Evolutionary conservation across 108 stramenopile species (phyloP).

Genomic region (Fistulifera pelliculosa): DNA sequence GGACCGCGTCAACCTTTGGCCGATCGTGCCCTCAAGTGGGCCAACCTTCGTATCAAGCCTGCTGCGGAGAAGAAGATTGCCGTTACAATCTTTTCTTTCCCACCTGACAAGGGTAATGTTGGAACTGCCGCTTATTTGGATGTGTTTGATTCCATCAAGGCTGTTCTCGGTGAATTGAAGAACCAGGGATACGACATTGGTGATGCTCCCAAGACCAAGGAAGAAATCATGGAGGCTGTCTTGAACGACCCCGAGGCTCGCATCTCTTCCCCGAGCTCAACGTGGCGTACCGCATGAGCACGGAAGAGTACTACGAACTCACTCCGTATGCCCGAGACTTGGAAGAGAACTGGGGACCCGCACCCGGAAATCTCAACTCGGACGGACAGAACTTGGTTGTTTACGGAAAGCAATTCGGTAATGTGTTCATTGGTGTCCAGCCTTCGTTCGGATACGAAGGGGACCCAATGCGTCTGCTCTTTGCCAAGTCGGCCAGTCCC

Average conservation of each 20-base stretch:
- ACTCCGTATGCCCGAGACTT: conserved; percentile 90
- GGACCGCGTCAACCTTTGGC: conserved; percentile 94
- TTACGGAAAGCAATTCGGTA: conserved; percentile 93
- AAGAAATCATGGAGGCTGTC: conserved; percentile 79
- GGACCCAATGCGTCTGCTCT: conserved; percentile 88
- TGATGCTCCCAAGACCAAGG: conserved; percentile 72
- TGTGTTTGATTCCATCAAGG: conserved; percentile 96
- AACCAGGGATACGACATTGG: conserved; percentile 87
- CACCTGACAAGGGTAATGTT: conserved; percentile 97
- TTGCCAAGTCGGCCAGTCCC: conserved; percentile 94
- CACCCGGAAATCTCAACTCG: conserved; percentile 94
- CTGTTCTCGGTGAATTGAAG: conserved; percentile 82
- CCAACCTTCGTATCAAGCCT: conserved; percentile 70
- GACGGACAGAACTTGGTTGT: conserved; percentile 93
- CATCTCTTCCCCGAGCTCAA: conserved; percentile 93
- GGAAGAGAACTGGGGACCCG: conserved; percentile 96
- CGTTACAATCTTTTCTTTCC: conserved; percentile 96
- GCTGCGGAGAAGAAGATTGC: conserved; percentile 92
- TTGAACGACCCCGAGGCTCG: conserved; percentile 92
- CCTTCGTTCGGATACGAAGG: conserved; percentile 96
- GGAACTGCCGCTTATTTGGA: conserved; percentile 96
- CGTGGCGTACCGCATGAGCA: conserved; percentile 93
- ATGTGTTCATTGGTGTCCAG: conserved; percentile 94
- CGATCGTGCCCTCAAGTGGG: conserved; percentile 90
- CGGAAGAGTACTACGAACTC: conserved; percentile 90